Evolutionary conservation across 768 basidiomycete species (phyloP), one percentile per base, ranked within the genome.

Genomic region (Suillus subaureus): DNA sequence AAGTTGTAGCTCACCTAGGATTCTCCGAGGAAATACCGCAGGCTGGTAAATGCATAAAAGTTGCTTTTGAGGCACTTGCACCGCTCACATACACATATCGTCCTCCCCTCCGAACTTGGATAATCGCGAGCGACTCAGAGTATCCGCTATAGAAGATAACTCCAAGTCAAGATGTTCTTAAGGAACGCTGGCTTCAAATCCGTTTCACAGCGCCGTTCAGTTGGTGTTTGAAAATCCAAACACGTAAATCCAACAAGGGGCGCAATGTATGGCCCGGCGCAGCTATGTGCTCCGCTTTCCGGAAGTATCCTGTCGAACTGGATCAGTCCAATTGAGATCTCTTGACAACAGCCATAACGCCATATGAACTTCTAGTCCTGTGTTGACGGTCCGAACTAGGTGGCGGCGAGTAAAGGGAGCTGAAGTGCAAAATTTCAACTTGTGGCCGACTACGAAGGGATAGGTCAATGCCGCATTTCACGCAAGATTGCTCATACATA

Each of bases 171-270:
- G 15, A 28, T 7, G 51, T 28, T 28, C 13, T 26, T 15, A 26
- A 6, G 16, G 28, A 31, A 4, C 9, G 11, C 11, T 54, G 52
- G 31, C 18, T 54, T 31, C 51, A 8, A 52, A 28, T 18, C 26
- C 16, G 8, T 16, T 31, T 18, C 16, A 49, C 51, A 18, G 52
- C 31, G 18, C 4, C 18, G 6, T 33, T 47, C 45, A n/a, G 11
- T 15, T 57, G 35, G 18, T 6, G 37, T 58, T 58, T 18, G 57
- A 40, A 37, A 57, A 21, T 58, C 16, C 26, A 28, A 6, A 58
- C 8, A 58, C 57, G 57, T 40, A 37, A 58, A 58, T 28, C 9
- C 57, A 28, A 26, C 33, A 58, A 58, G 18, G 16, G 57, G 57
- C 39, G 23, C 37, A 58, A 58, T 4, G 39, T 28, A 40, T 58